Conservation (phyloP, 2,329 filamentous ascomycete genomes). For the Fusarium nematophilum region DNA sequence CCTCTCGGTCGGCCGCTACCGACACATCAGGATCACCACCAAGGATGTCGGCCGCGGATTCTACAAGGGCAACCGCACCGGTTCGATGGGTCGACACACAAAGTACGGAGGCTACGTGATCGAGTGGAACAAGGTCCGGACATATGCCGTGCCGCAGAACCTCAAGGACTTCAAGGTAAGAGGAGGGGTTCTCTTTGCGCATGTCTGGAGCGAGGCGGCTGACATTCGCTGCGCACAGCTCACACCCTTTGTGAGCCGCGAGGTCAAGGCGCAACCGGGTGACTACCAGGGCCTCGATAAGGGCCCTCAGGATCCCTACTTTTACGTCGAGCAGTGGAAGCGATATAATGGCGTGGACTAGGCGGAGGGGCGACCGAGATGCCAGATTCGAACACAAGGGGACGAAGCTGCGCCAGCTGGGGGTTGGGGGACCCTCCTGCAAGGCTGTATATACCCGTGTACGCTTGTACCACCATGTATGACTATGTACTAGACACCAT, state of each 20-base stretch:
- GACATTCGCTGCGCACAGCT: constrained; percentile 62
- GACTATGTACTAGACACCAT: constrained; percentile 39
- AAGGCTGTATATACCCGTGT: constrained; percentile 46
- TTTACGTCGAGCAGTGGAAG: constrained; percentile 76
- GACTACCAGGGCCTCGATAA: constrained; percentile 63
- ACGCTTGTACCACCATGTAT: constrained; percentile 47
- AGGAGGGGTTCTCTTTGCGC: not conserved
- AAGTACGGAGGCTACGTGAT: constrained; percentile 86
- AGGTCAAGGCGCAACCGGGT: constrained; percentile 64
- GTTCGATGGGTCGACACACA: constrained; percentile 86
- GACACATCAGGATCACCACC: constrained; percentile 85
- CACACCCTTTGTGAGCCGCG: constrained; percentile 79
- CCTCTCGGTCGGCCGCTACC: constrained; percentile 74
- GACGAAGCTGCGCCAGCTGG: constrained; percentile 6
- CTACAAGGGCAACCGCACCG: constrained; percentile 96
- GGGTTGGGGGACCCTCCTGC: constrained; percentile 34
- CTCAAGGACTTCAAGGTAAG: constrained; percentile 78
- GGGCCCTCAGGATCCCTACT: constrained; percentile 70
- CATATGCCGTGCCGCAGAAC: constrained; percentile 81
- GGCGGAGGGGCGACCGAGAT: constrained; percentile 28
- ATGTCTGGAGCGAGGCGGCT: constrained; percentile 9
- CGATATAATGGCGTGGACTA: constrained; percentile 71
- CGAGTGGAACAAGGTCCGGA: constrained; percentile 89
- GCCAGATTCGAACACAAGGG: not conserved
- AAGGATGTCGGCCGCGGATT: constrained; percentile 94